Percentiles rank a stretch among this genome's conserved stretches.
These are phyloP conservation scores for Podospora conica DNA, from an alignment of 495 filamentous ascomycete genomes.

Conservation along the genomic window DNA sequence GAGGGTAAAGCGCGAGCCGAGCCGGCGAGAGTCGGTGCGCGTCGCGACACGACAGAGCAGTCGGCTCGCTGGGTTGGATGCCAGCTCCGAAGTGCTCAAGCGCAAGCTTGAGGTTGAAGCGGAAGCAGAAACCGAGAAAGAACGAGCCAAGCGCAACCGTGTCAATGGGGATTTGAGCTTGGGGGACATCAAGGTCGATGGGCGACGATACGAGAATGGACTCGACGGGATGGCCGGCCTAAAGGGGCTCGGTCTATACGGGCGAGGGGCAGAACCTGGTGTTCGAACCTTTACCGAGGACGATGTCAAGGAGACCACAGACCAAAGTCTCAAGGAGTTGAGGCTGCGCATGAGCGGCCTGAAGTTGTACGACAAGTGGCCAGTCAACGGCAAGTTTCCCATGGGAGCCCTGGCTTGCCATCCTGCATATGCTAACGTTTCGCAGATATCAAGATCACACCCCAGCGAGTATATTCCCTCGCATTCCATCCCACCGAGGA, in stretches of 20 bases:
- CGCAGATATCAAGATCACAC: slow-evolving; percentile 84
- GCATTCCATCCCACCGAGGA: slow-evolving; percentile 80
- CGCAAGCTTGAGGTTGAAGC: slow-evolving; percentile 72
- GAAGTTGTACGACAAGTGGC: slow-evolving; percentile 73
- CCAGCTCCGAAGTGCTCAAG: slow-evolving; percentile 66
- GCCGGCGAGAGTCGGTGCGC: slow-evolving; percentile 25
- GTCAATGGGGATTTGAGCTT: slow-evolving; percentile 66
- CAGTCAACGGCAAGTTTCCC: slow-evolving; percentile 57
- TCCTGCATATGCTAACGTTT: background rate
- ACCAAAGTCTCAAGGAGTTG: slow-evolving; percentile 68
- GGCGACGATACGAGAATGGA: slow-evolving; percentile 52
- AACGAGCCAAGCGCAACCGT: slow-evolving; percentile 63
- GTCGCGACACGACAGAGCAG: slow-evolving; percentile 46
- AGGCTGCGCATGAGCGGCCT: slow-evolving; percentile 76
- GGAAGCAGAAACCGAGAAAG: slow-evolving; percentile 53
- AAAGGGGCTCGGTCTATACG: slow-evolving; percentile 35
- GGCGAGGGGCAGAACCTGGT: slow-evolving; percentile 67
- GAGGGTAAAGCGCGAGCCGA: slow-evolving; percentile 23
- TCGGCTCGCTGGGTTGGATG: slow-evolving; percentile 42
- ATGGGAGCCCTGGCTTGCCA: too few relatives aligned
- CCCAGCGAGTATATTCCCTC: slow-evolving; percentile 81
- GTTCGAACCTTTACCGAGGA: slow-evolving; percentile 72
- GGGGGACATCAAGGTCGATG: slow-evolving; percentile 72
- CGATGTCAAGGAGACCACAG: slow-evolving; percentile 73
- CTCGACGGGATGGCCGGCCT: slow-evolving; percentile 36